Percentiles rank a stretch among this genome's conserved stretches.
phyloP scores from a whole-genome alignment of 202 grass and related monocot genomes.

The Carex sylvatica region DNA sequence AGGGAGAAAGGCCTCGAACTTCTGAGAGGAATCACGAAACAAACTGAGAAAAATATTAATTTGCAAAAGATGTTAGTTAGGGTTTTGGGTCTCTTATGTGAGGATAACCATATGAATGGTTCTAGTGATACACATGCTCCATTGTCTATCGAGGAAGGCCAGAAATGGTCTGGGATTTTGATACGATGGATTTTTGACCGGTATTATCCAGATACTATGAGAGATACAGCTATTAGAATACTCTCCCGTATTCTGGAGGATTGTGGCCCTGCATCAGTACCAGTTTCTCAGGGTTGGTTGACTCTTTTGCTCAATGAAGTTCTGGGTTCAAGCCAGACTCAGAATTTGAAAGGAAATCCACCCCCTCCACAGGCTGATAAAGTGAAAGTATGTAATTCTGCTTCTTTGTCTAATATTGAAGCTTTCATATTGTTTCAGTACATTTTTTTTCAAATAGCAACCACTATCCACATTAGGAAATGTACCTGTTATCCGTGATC shows the following conservation, averaged over 20 bases:
- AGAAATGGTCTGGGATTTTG: slow-evolving; percentile 91
- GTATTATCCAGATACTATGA: slow-evolving; percentile 64
- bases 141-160: slow-evolving; percentile 86
- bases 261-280: slow-evolving; percentile 70
- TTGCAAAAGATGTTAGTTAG: slow-evolving; percentile 76
- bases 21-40: slow-evolving; percentile 79
- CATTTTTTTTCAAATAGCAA: background rate
- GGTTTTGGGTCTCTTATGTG: slow-evolving; percentile 65
- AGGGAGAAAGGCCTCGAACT: slow-evolving; percentile 80
- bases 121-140: slow-evolving; percentile 35
- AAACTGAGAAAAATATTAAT: slow-evolving; percentile 61
- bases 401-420: slow-evolving; percentile 20
- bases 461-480: background rate
- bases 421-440: slow-evolving; percentile 4
- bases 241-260: slow-evolving; percentile 86
- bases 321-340: slow-evolving; percentile 59
- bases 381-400: slow-evolving; percentile 52
- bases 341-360: slow-evolving; percentile 51
- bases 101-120: slow-evolving; percentile 38
- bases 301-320: slow-evolving; percentile 68
- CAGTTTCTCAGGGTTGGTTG: slow-evolving; percentile 98
- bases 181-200: slow-evolving; percentile 81
- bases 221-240: slow-evolving; percentile 61
- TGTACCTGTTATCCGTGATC: background rate
- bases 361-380: slow-evolving; percentile 58